A percentile compares a stretch with the other conserved stretches of the same genome.
These are phyloP conservation scores for Gautieria morchelliformis DNA, from an alignment of 768 basidiomycete species.

Conservation along the genomic window DNA sequence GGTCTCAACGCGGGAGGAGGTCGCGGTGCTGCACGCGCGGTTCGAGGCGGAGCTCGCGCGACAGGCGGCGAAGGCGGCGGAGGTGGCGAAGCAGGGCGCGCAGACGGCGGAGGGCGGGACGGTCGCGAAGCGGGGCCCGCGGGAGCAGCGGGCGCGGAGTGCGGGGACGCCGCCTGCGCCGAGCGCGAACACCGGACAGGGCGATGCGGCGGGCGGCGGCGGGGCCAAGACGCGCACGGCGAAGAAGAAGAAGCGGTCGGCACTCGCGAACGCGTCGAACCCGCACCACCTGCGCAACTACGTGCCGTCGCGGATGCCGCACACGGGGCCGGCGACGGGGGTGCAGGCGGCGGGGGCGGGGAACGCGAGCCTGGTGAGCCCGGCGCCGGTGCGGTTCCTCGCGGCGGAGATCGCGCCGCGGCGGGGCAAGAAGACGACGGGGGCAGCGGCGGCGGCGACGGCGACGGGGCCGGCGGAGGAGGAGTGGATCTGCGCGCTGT, in stretches of 20 bases:
- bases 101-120: slow-evolving; percentile 26
- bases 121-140: slow-evolving; percentile 29
- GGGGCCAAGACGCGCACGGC: slow-evolving; percentile 22
- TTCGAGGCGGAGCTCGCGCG: slow-evolving; percentile 68
- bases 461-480: slow-evolving; percentile 45
- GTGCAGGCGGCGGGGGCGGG: too few relatives aligned
- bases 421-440: slow-evolving; percentile 19
- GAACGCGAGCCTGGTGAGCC: slow-evolving; percentile 45
- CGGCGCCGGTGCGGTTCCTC: slow-evolving; percentile 56
- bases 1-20: slow-evolving; percentile 59
- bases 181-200: slow-evolving; percentile 19
- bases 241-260: slow-evolving; percentile 93
- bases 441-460: slow-evolving; percentile 16
- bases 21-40: slow-evolving; percentile 49
- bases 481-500: slow-evolving; percentile 92
- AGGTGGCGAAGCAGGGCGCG: slow-evolving; percentile 45
- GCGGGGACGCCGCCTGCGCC: slow-evolving; percentile 23
- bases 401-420: slow-evolving; percentile 55
- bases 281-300: slow-evolving; percentile 95
- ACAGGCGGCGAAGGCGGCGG: slow-evolving; percentile 49
- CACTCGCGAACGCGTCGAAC: slow-evolving; percentile 86
- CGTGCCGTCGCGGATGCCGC: slow-evolving; percentile 72
- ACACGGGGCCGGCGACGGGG: slow-evolving; percentile 22
- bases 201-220: slow-evolving; percentile 14
- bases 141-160: slow-evolving; percentile 25